phyloP scores from a whole-genome alignment of 148 eudicot genomes.

The Nepenthes mirabilis region DNA sequence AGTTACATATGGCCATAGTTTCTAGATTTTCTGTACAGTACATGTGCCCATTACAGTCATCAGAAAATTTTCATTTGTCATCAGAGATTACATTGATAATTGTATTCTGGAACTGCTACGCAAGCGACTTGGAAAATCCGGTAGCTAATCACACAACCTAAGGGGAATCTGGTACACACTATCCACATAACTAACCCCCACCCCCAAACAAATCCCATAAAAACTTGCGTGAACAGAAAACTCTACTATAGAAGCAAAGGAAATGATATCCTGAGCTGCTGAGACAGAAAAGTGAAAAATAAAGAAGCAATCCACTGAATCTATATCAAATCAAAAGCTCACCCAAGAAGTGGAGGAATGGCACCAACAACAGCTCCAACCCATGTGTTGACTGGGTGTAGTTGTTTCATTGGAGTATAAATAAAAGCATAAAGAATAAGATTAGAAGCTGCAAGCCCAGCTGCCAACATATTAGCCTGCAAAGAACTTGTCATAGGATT shows the following conservation, averaged over 20 bases:
- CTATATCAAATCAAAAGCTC: slow-evolving; percentile 6
- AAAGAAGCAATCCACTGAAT: slow-evolving; percentile 1
- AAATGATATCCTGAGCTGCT: background rate
- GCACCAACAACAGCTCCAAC: slow-evolving; percentile 99
- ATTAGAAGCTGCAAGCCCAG: slow-evolving; percentile 95
- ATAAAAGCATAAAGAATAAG: slow-evolving; percentile 77
- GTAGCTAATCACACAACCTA: too few species aligned
- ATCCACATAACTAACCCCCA: too few species aligned
- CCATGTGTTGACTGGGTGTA: slow-evolving; percentile 96
- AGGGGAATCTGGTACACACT: too few species aligned
- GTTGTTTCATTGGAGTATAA: slow-evolving; percentile 93
- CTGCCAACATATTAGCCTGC: slow-evolving; percentile 96
- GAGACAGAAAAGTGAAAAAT: slow-evolving; percentile 1
- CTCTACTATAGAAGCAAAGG: background rate
- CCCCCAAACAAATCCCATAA: too few species aligned
- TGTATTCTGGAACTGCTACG: too few species aligned
- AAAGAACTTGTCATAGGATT: slow-evolving; percentile 58
- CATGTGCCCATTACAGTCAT: too few species aligned
- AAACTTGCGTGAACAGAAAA: too few species aligned
- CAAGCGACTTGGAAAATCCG: too few species aligned
- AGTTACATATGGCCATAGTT: too few species aligned
- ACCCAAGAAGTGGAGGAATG: slow-evolving; percentile 99
- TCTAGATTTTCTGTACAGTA: too few species aligned
- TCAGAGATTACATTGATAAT: too few species aligned
- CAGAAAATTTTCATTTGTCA: too few species aligned